Evolutionary conservation across 768 basidiomycete species (phyloP).

Genomic region (Suillus fuscotomentosus): DNA sequence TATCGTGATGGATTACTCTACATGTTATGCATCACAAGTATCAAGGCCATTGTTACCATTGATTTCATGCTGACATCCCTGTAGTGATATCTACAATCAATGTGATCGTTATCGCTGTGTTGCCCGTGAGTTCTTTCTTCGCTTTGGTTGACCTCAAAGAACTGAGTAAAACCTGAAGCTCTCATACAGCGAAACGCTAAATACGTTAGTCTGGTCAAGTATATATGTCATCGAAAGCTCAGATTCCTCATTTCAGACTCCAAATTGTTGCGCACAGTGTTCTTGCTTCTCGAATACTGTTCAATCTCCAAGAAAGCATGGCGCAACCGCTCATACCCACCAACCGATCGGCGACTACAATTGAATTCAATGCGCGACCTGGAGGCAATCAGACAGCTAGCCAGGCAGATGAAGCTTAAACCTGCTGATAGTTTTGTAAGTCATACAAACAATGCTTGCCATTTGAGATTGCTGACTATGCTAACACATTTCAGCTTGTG

Average conservation of each 20-base stretch:
- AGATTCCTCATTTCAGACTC: background rate
- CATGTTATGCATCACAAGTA: background rate
- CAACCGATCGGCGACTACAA: no score
- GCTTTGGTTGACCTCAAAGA: background rate
- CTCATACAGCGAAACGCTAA: background rate
- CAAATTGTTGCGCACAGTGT: conserved; percentile 5
- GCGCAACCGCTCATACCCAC: no score
- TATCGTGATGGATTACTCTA: conserved; percentile 6
- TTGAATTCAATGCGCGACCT: no score
- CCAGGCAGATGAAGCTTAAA: no score
- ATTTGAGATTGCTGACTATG: no score
- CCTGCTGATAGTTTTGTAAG: no score
- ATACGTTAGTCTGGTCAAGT: background rate
- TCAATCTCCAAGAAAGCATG: background rate
- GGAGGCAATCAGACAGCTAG: no score
- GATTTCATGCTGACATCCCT: background rate
- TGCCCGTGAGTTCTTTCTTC: background rate
- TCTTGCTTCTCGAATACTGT: conserved; percentile 7
- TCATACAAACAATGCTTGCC: no score
- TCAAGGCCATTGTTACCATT: background rate
- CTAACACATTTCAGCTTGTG: no score
- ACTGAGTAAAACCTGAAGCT: background rate
- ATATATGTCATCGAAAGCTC: background rate
- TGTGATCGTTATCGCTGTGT: background rate
- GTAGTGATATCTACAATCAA: background rate